Conservation (phyloP, 2,329 filamentous ascomycete species). For the Alternaria burnsii region DNA sequence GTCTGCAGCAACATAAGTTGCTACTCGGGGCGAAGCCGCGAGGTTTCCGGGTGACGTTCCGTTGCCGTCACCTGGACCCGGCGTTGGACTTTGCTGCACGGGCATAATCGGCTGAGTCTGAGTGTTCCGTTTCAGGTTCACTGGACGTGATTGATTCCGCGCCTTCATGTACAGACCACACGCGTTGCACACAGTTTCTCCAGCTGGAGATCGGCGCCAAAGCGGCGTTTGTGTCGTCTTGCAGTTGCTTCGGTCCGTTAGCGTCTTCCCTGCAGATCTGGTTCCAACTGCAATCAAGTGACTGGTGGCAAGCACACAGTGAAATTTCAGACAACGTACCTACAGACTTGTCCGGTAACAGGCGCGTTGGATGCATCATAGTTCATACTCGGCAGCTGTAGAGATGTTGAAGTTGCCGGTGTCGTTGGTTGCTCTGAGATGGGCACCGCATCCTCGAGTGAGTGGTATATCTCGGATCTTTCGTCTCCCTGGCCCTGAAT, state of each 20-base stretch:
- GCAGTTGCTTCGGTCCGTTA: slow-evolving; percentile 75
- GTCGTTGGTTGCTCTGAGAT: slow-evolving; percentile 35
- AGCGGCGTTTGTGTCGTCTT: slow-evolving; percentile 91
- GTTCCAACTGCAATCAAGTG: slow-evolving; percentile 10
- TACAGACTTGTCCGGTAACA: slow-evolving; percentile 73
- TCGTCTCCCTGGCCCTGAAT: slow-evolving; percentile 30
- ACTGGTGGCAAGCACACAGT: slow-evolving; percentile 3
- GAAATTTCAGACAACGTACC: slow-evolving; percentile 58
- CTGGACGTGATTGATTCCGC: slow-evolving; percentile 87
- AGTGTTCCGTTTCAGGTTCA: slow-evolving; percentile 83
- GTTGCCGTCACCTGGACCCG: slow-evolving; percentile 49
- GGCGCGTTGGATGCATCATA: slow-evolving; percentile 42
- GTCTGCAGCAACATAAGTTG: slow-evolving; percentile 80
- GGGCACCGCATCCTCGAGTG: slow-evolving; percentile 50
- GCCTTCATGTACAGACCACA: slow-evolving; percentile 96
- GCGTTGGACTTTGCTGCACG: slow-evolving; percentile 52
- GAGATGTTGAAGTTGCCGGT: slow-evolving; percentile 32
- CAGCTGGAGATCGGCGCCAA: slow-evolving; percentile 92
- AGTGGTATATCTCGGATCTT: slow-evolving; percentile 50
- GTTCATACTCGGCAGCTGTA: slow-evolving; percentile 26
- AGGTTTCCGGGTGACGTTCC: slow-evolving; percentile 52
- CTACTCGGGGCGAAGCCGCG: slow-evolving; percentile 54
- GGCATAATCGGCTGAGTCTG: slow-evolving; percentile 42
- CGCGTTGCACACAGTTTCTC: slow-evolving; percentile 96
- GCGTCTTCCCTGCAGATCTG: slow-evolving; percentile 16